Evolutionary conservation across 768 basidiomycete genomes (phyloP).

Genomic region (Termitomyces sp.): DNA sequence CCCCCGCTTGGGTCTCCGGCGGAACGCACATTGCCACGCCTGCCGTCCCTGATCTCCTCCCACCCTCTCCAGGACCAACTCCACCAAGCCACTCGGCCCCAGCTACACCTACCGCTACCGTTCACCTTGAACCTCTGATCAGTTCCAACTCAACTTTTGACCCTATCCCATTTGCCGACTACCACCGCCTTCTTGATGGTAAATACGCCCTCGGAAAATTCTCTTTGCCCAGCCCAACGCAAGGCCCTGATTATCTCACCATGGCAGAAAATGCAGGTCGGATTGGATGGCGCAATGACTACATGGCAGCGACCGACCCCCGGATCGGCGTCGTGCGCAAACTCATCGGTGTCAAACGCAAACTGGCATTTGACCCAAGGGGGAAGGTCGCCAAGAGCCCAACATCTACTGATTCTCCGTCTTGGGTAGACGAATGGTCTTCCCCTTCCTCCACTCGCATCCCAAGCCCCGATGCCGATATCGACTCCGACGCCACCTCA

Average conservation of each 20-base stretch:
- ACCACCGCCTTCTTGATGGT: slow-evolving; percentile 58
- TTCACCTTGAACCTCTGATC: slow-evolving; percentile 35
- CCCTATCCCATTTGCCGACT: slow-evolving; percentile 67
- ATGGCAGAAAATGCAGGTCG: slow-evolving; percentile 1
- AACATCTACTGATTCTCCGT: neutral
- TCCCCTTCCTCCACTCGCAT: slow-evolving; percentile 11
- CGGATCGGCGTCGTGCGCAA: slow-evolving; percentile 63
- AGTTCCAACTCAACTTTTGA: slow-evolving; percentile 42
- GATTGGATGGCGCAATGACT: slow-evolving; percentile 44
- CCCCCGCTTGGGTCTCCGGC: slow-evolving; percentile 8
- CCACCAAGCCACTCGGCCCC: slow-evolving; percentile 43
- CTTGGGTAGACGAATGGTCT: slow-evolving; percentile 11
- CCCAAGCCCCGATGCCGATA: slow-evolving; percentile 21
- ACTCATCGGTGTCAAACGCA: slow-evolving; percentile 69
- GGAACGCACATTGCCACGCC: slow-evolving; percentile 17
- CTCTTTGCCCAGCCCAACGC: slow-evolving; percentile 42
- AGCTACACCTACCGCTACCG: slow-evolving; percentile 39
- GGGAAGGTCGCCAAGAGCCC: slow-evolving; percentile 16
- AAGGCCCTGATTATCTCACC: neutral
- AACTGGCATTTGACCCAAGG: slow-evolving; percentile 34
- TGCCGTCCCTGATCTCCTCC: slow-evolving; percentile 35
- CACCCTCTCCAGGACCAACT: slow-evolving; percentile 48
- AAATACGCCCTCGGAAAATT: slow-evolving; percentile 80
- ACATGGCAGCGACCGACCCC: slow-evolving; percentile 64
- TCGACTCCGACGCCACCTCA: slow-evolving; percentile 19